phyloP scores from a whole-genome alignment of 331 rosid species.

The Quercus phellos region DNA sequence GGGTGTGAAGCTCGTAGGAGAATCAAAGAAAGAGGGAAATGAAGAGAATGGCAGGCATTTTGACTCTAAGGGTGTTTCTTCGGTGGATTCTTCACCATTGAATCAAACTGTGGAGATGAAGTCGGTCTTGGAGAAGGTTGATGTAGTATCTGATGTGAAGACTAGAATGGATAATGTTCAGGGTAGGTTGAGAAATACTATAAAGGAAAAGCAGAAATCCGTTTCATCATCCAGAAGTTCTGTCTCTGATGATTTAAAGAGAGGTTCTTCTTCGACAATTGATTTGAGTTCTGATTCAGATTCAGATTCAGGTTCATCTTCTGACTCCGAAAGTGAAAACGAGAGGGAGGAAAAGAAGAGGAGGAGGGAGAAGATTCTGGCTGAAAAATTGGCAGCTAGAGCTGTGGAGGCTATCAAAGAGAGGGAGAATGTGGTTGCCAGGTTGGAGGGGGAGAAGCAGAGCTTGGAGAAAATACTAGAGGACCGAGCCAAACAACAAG shows the following conservation, averaged over 20 bases:
- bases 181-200: slow-evolving; percentile 35
- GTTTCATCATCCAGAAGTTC: slow-evolving; percentile 45
- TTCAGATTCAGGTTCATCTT: slow-evolving; percentile 61
- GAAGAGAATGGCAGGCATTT: slow-evolving; percentile 26
- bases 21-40: slow-evolving; percentile 31
- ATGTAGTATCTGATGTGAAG: slow-evolving; percentile 29
- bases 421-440: slow-evolving; percentile 79
- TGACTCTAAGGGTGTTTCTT: slow-evolving; percentile 28
- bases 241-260: slow-evolving; percentile 51
- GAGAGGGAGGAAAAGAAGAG: slow-evolving; percentile 81
- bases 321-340: slow-evolving; percentile 76
- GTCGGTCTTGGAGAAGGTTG: slow-evolving; percentile 21
- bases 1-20: slow-evolving; percentile 27
- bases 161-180: slow-evolving; percentile 25
- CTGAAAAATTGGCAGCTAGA: slow-evolving; percentile 86
- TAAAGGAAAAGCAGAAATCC: slow-evolving; percentile 35
- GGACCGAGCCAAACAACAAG: slow-evolving; percentile 84
- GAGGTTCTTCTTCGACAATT: slow-evolving; percentile 46
- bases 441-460: slow-evolving; percentile 94
- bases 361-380: slow-evolving; percentile 65
- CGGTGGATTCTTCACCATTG: slow-evolving; percentile 24
- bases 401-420: slow-evolving; percentile 77
- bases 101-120: slow-evolving; percentile 16
- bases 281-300: slow-evolving; percentile 68
- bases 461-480: slow-evolving; percentile 91